phyloP scores from a whole-genome alignment of 2,329 filamentous ascomycete species.

The Epicoccum nigrum region DNA sequence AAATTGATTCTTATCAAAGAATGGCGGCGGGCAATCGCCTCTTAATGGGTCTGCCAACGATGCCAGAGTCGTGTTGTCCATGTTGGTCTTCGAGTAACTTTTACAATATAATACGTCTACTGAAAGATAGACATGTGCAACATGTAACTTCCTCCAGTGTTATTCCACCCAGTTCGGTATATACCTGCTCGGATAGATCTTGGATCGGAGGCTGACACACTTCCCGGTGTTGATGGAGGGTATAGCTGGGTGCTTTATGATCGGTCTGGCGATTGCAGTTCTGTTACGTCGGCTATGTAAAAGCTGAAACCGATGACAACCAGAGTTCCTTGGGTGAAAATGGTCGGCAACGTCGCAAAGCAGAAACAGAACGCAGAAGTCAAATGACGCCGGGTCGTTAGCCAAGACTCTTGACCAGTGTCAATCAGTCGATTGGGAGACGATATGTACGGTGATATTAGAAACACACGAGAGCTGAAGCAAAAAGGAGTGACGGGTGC shows the following conservation, averaged over 20 bases:
- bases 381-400: constrained; percentile 14
- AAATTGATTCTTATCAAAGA: constrained; percentile 69
- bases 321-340: constrained; percentile 1
- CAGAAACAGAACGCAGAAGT: constrained; percentile 29
- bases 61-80: constrained; percentile 41
- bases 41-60: constrained; percentile 32
- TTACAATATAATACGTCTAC: constrained; percentile 20
- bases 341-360: constrained; percentile 29
- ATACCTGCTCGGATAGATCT: not conserved
- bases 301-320: constrained; percentile 35
- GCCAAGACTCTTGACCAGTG: constrained; percentile 21
- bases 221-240: constrained; percentile 16
- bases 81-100: constrained; percentile 15
- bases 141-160: constrained; percentile 26
- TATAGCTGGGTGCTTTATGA: constrained; percentile 18
- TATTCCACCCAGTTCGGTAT: not conserved
- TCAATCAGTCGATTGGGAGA: constrained; percentile 22
- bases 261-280: constrained; percentile 23
- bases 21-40: constrained; percentile 70
- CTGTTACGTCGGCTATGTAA: constrained; percentile 25
- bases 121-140: constrained; percentile 19
- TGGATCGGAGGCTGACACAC: constrained; percentile 5
- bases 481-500: constrained; percentile 31
- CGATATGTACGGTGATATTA: constrained; percentile 30
- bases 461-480: constrained; percentile 30